A percentile compares a stretch with the other conserved stretches of the same genome.
Evolutionary conservation across 352 stramenopile genomes (phyloP).

Genomic region (Globisporangium iwayamae): DNA sequence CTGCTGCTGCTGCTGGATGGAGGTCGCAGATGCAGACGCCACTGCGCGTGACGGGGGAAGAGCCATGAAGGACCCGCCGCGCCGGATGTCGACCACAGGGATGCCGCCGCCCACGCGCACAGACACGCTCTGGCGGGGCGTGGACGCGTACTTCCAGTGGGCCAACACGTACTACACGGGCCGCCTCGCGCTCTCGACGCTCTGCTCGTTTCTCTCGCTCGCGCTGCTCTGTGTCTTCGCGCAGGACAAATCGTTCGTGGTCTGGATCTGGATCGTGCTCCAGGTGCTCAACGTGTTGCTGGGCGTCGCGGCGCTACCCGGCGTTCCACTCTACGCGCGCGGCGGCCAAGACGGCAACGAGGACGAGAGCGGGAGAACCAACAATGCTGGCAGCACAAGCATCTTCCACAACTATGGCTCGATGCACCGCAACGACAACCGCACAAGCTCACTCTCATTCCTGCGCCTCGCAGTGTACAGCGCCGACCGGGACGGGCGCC

Average conservation of each 20-base stretch:
- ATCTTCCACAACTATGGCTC: conserved; percentile 18
- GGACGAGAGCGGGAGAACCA: conserved; percentile 3
- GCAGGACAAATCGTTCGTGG: conserved; percentile 21
- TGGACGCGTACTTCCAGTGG: conserved; percentile 51
- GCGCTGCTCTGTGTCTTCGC: conserved; percentile 37
- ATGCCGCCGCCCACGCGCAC: conserved; percentile 7
- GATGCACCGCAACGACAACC: conserved; percentile 20
- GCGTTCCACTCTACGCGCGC: conserved; percentile 35
- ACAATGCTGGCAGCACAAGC: conserved; percentile 8
- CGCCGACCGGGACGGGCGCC: conserved; percentile 26
- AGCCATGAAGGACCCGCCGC: neutral
- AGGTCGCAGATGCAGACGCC: neutral
- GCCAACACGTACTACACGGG: conserved; percentile 74
- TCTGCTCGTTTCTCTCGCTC: conserved; percentile 42
- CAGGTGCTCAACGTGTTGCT: conserved; percentile 58
- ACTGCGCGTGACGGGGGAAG: too few species aligned
- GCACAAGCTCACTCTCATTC: conserved; percentile 51
- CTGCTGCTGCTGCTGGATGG: neutral
- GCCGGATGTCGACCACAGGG: conserved; percentile 3
- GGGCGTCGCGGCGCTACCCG: conserved; percentile 47
- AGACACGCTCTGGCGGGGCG: conserved; percentile 23
- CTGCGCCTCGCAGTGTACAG: conserved; percentile 41
- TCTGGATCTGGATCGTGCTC: conserved; percentile 46
- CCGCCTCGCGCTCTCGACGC: conserved; percentile 42
- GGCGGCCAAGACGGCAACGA: neutral